Conservation (phyloP, 1,284 basidiomycete species). For the Pyrrhoderma lamaoense region DNA sequence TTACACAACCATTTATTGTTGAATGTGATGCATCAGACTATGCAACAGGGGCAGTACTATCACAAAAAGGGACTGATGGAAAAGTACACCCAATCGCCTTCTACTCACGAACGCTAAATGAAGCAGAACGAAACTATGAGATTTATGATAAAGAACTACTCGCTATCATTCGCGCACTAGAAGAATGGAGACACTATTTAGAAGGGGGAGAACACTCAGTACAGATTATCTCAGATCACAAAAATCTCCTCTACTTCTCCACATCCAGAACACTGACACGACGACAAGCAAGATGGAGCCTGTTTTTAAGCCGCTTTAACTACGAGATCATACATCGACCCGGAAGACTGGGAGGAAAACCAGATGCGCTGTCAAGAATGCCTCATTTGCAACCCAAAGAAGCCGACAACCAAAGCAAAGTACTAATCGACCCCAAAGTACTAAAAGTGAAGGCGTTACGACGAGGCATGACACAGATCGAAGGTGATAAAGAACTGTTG, state of each 20-base stretch:
- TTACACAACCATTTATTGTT: no score
- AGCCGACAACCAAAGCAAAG: neutral
- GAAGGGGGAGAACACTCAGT: slow-evolving; percentile 27
- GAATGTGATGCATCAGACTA: no score
- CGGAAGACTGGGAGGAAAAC: slow-evolving; percentile 22
- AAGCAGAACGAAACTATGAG: no score
- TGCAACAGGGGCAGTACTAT: neutral
- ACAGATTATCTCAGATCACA: no score
- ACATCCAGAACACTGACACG: neutral
- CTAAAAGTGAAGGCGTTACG: neutral
- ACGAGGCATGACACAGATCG: slow-evolving; percentile 19
- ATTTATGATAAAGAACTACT: slow-evolving; percentile 35
- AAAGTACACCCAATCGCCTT: slow-evolving; percentile 27
- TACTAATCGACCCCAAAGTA: neutral
- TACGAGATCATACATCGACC: slow-evolving; percentile 34
- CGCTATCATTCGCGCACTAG: slow-evolving; percentile 22
- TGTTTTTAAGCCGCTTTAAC: slow-evolving; percentile 30
- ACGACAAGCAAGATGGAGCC: slow-evolving; percentile 35
- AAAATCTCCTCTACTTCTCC: no score
- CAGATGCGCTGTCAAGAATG: slow-evolving; percentile 28
- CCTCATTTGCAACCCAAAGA: slow-evolving; percentile 13
- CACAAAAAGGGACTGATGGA: slow-evolving; percentile 25
- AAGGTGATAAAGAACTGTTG: slow-evolving; percentile 21
- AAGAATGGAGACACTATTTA: slow-evolving; percentile 1
- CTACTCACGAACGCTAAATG: no score